Base-by-base conservation (phyloP, 352 stramenopile genomes). In the Globisporangium middletonii region DNA sequence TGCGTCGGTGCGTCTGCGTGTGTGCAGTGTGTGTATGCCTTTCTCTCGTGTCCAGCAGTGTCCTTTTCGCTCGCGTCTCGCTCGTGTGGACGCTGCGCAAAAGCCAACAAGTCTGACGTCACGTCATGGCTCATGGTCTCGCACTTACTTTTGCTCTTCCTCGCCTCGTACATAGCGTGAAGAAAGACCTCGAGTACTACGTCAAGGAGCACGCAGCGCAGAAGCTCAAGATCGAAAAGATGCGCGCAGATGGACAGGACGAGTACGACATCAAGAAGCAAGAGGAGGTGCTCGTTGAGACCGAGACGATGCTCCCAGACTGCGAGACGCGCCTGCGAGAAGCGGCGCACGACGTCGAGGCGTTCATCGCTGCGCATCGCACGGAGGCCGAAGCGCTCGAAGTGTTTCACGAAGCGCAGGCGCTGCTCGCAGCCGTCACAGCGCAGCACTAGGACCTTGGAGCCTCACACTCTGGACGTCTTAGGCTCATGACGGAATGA, bases 101-200 rank as follows among this genome's bases (percentile, higher is more conserved):
- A 13, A 9, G 33, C 4, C 41, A 19, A 3, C 3, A 9, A 47
- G 11, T n/a, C 18, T 45, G 4, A 13, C 28, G 48, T 53, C 3
- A 26, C 4, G 8, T 13, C 15, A 27, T 18, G 11, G 1, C 8
- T 12, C n/a, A 4, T n/a, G 38, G 23, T 16, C 19, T 19, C 33
- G 30, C 18, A 16, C 37, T 26, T 8, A 26, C 45, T 16, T 4
- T 18, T 9, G 5, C 23, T 44, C 41, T 30, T 12, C 37, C 50
- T 26, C 11, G 19, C 54, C 27, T 48, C 7, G 38, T 54, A 7
- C 0, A 18, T 50, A 90, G 81, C 41, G 65, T 91, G 55, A 92
- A 89, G 69, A 92, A 92, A 59, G 83, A 92, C 55, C 64, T 92
- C 18, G 79, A 84, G 64, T 92, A 88, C 59, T 92, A 92, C 66